These are phyloP conservation scores for Hypoxylon sp. DNA, from an alignment of 2,329 filamentous ascomycete species.

Conservation along the genomic window DNA sequence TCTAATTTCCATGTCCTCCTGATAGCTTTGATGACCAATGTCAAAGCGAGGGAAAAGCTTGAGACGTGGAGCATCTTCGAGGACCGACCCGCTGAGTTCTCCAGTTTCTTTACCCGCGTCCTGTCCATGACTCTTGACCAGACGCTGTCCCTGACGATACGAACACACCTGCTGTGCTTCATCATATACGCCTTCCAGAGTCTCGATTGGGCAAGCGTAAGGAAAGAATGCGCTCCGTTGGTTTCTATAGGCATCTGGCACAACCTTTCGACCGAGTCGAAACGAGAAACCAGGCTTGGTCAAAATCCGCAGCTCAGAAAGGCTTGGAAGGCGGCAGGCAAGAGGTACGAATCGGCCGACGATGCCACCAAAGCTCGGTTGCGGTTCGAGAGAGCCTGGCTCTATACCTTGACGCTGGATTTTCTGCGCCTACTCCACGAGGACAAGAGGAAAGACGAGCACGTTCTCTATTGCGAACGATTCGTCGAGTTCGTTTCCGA, in stretches of 20 bases:
- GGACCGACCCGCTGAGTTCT: conserved; percentile 81
- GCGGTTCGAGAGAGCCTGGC: conserved; percentile 92
- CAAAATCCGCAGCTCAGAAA: conserved; percentile 80
- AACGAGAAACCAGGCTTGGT: conserved; percentile 76
- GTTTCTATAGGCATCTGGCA: conserved; percentile 97
- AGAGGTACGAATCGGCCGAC: conserved; percentile 88
- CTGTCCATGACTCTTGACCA: conserved; percentile 84
- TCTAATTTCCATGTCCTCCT: conserved; percentile 93
- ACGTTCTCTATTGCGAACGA: conserved; percentile 86
- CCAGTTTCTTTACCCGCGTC: conserved; percentile 85
- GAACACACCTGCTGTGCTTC: conserved; percentile 86
- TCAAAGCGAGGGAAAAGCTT: conserved; percentile 86
- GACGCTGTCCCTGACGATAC: conserved; percentile 70
- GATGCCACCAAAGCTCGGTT: conserved; percentile 78
- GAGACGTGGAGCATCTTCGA: conserved; percentile 87
- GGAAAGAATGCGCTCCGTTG: conserved; percentile 94
- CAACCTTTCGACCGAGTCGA: conserved; percentile 80
- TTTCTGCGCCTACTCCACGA: conserved; percentile 79
- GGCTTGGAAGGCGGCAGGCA: conserved; percentile 86
- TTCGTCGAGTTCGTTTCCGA: conserved; percentile 91
- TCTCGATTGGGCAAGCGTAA: conserved; percentile 84
- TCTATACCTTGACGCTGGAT: conserved; percentile 84
- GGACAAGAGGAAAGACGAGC: conserved; percentile 62
- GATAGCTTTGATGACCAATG: conserved; percentile 83
- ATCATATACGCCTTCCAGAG: conserved; percentile 93